A percentile compares a stretch with the other conserved stretches of the same genome.
Evolutionary conservation across 2,329 filamentous ascomycete genomes (phyloP).

Genomic region (Dactylellina leptospora): DNA sequence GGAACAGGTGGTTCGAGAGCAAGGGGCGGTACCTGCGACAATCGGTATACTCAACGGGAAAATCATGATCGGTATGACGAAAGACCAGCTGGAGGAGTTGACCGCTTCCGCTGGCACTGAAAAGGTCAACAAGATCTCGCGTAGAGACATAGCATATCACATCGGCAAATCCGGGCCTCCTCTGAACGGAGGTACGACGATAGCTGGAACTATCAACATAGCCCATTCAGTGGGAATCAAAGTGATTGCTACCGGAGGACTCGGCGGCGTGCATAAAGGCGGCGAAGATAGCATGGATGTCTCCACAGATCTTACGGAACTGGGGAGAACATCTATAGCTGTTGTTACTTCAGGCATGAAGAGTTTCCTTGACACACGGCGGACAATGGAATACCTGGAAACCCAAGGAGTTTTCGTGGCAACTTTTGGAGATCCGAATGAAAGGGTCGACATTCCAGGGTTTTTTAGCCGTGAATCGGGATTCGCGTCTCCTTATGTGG

Average conservation of each 20-base stretch:
- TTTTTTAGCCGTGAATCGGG: constrained; percentile 94
- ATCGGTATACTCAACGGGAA: constrained; percentile 86
- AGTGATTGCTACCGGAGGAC: constrained; percentile 91
- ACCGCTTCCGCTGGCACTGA: constrained; percentile 71
- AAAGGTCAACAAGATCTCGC: constrained; percentile 80
- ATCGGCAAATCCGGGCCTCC: constrained; percentile 73
- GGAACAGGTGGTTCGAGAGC: constrained; percentile 79
- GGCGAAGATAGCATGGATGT: constrained; percentile 89
- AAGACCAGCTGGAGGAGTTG: constrained; percentile 77
- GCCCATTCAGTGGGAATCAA: constrained; percentile 86
- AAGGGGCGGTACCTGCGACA: constrained; percentile 87
- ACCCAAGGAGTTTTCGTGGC: constrained; percentile 78
- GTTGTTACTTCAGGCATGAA: constrained; percentile 93
- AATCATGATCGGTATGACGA: constrained; percentile 78
- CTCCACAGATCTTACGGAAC: constrained; percentile 92
- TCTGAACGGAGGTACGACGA: constrained; percentile 88
- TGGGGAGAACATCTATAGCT: constrained; percentile 86
- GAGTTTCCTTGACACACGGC: constrained; percentile 90
- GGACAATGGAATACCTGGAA: constrained; percentile 81
- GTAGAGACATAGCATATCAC: constrained; percentile 84
- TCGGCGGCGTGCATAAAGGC: constrained; percentile 92
- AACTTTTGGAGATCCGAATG: constrained; percentile 79
- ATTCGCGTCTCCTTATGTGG: constrained; percentile 76
- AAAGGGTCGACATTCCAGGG: constrained; percentile 80
- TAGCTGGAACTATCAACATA: constrained; percentile 90